Evolutionary conservation across 2,329 filamentous ascomycete genomes (phyloP), one percentile per base, ranked within the genome.

Genomic region (Meredithiella fracta): DNA sequence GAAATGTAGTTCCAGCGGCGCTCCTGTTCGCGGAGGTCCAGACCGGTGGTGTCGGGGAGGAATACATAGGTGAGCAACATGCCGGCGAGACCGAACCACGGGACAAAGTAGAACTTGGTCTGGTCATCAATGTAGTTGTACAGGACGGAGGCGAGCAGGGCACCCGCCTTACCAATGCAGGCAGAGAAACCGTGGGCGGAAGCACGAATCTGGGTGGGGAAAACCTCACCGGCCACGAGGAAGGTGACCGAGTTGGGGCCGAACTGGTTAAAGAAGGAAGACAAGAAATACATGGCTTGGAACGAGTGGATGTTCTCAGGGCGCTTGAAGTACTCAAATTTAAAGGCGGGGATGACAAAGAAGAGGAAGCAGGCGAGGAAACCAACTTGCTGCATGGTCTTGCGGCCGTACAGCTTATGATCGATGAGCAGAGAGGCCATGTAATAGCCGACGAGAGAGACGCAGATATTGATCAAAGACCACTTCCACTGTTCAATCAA

Each of bases 261-360:
- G 65, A 97, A 97, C 68, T 97, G 91, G 77, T 96, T 96, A 82
- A 97, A 97, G 76, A 97, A 97, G 23, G 87, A 94, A 6, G 88
- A 94, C 63, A 97, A 69, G 73, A 95, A 96, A 77, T 96, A 96
- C 88, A 97, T 95, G 66, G 90, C 82, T 73, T 96, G 90, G 82
- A 97, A 97, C n/a, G 77, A 74, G 65, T 87, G 82, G 67, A 96
- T 84, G 63, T 87, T 80, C 4, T 74, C 73, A 1, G 76, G 72
- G 52, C 74, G 74, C 20, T 79, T 88, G 74, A 89, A 96, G 78
- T 92, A 89, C 0, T 86, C 67, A 73, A 83, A 95, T 66, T 87
- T 75, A 77, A 95, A 95, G 49, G 85, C 90, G 1, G 91, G 91
- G 44, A 96, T 78, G 66, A 95, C 76, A 70, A 97, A 97, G 69